Base-by-base conservation (phyloP, 2,329 filamentous ascomycete genomes). In the Pestalotiopsis sp. region DNA sequence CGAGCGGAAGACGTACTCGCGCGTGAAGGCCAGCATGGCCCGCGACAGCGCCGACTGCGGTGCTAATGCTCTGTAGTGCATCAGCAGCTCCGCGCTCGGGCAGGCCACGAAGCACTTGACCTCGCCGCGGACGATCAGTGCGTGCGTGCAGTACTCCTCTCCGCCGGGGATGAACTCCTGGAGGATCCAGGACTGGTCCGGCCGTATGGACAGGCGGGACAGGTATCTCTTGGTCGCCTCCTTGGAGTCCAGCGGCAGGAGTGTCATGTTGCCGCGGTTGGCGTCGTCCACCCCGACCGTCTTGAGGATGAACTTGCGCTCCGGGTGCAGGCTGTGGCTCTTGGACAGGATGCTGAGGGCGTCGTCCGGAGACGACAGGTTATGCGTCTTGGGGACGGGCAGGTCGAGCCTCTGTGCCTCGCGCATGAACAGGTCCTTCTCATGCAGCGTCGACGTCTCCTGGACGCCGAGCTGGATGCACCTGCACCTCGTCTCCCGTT, bases 91-190 rank as follows among this genome's bases (percentile, higher is more conserved):
- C 0, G 84, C 81, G 0, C 88, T 90, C 2, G 87, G 87, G 74
- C 91, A 93, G 0, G 91, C 88, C 6, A 89, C 86, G 71, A 94
- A 93, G 0, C 87, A 87, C 64, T 86, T 86, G 17, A 95, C 86
- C 41, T 85, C 78, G 1, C 92, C 92, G 0, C 82, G 79, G n/a
- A 94, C 82, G 3, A 94, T 80, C 2, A 94, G 82, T 0, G 91
- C 81, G 72, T 94, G 92, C 0, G 92, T 93, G 78, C 90, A 92
- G 76, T 90, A 94, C 76, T 94, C 91, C 0, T 84, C 82, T 0
- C 88, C 86, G 0, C 85, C 83, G 0, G 74, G 68, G 70, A 92
- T 87, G 76, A 86, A 93, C 75, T 93, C 88, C 75, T 95, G 91
- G 27, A 94, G 76, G 69, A 93, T 84, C 85, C 90, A 93, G 0